Percentiles rank a stretch among this genome's conserved stretches.
Conservation (phyloP, 371 early-diverging fungal genomes). For the Mucor irregularis region DNA sequence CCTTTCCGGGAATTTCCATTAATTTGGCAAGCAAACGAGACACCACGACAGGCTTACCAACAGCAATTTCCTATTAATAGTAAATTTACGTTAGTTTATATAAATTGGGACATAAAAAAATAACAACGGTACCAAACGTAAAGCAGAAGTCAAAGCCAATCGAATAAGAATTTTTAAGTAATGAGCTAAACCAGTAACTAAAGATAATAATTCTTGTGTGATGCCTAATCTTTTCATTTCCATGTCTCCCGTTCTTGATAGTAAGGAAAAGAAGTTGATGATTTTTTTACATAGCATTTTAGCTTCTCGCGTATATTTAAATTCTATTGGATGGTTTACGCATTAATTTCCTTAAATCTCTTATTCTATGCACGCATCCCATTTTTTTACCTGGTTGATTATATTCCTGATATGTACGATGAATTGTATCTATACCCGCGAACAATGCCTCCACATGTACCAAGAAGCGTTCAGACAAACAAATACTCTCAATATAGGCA, state of each 20-base stretch:
- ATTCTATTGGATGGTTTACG: slow-evolving; percentile 38
- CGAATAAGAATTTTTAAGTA: slow-evolving; percentile 89
- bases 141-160: slow-evolving; percentile 82
- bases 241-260: slow-evolving; percentile 78
- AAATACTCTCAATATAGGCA: slow-evolving; percentile 82
- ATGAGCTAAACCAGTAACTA: slow-evolving; percentile 93
- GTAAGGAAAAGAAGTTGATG: slow-evolving; percentile 90
- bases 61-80: slow-evolving; percentile 32
- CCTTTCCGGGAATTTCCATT: slow-evolving; percentile 60
- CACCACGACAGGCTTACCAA: slow-evolving; percentile 48
- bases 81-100: background rate
- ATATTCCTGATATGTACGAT: slow-evolving; percentile 32
- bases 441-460: slow-evolving; percentile 93
- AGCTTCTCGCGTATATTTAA: slow-evolving; percentile 86
- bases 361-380: background rate
- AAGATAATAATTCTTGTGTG: slow-evolving; percentile 85
- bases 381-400: slow-evolving; percentile 29
- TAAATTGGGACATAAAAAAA: background rate
- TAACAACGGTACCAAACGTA: slow-evolving; percentile 58
- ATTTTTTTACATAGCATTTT: slow-evolving; percentile 69
- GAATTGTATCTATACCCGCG: slow-evolving; percentile 76
- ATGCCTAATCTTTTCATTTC: slow-evolving; percentile 66
- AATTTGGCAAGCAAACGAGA: slow-evolving; percentile 61
- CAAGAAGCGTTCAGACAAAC: slow-evolving; percentile 88
- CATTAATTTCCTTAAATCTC: background rate